These are phyloP conservation scores for Butyriboletus loyo DNA, from an alignment of 768 basidiomycete species.

Conservation along the genomic window DNA sequence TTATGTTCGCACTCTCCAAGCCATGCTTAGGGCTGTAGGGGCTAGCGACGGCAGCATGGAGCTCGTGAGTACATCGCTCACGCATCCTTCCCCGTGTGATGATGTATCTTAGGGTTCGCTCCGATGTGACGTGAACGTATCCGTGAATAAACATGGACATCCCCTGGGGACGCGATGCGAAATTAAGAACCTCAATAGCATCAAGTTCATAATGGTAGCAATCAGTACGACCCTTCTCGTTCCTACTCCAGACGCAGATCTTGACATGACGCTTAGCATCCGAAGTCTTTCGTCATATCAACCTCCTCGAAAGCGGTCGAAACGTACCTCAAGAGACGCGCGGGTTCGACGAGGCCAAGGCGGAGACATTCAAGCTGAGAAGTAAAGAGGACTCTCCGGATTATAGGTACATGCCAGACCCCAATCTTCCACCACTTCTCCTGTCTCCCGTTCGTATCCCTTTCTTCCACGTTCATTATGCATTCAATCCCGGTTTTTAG, in stretches of 20 bases:
- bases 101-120: constrained; percentile 70
- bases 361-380: constrained; percentile 78
- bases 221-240: constrained; percentile 57
- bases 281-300: constrained; percentile 79
- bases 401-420: constrained; percentile 98
- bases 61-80: constrained; percentile 50
- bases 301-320: constrained; percentile 42
- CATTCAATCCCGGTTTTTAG: constrained; percentile 37
- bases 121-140: constrained; percentile 94
- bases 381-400: constrained; percentile 94
- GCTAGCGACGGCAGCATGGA: constrained; percentile 98
- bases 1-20: constrained; percentile 82
- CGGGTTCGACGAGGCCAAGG: constrained; percentile 79
- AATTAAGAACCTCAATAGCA: constrained; percentile 94
- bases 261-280: constrained; percentile 46
- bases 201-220: constrained; percentile 79
- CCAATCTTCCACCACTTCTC: constrained; percentile 78
- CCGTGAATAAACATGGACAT: constrained; percentile 66
- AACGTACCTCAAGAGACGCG: constrained; percentile 81
- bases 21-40: constrained; percentile 75
- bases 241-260: neutral
- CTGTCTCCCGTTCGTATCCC: constrained; percentile 44
- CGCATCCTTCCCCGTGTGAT: neutral
- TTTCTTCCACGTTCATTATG: neutral
- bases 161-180: constrained; percentile 84